Evolutionary conservation across 768 basidiomycete genomes (phyloP).

Genomic region (Nevesoporus exiguus): DNA sequence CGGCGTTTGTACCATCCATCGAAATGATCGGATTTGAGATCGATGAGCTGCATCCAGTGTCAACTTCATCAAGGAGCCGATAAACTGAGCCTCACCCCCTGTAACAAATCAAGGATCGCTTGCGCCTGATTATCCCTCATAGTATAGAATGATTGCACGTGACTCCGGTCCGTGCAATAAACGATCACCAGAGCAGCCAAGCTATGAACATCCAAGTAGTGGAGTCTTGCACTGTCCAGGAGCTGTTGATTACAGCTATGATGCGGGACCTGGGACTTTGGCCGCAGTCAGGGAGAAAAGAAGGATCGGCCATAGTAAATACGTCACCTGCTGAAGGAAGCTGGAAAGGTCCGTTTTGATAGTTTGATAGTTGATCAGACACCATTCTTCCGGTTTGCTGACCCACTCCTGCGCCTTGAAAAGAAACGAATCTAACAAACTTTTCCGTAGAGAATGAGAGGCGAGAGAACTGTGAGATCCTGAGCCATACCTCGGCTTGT

Average conservation of each 20-base stretch:
- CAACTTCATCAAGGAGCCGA: not conserved
- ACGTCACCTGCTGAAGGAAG: slow-evolving; percentile 14
- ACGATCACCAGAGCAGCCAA: slow-evolving; percentile 24
- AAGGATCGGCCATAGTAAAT: not conserved
- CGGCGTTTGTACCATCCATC: slow-evolving; percentile 27
- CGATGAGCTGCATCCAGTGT: slow-evolving; percentile 20
- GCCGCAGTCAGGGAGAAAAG: not conserved
- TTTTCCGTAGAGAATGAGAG: slow-evolving; percentile 4
- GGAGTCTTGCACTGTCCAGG: slow-evolving; percentile 8
- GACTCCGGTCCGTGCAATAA: slow-evolving; percentile 16
- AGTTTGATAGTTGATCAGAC: slow-evolving; percentile 19
- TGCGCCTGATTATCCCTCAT: slow-evolving; percentile 24
- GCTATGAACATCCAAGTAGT: slow-evolving; percentile 21
- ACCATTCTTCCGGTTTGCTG: slow-evolving; percentile 21
- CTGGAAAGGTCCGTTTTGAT: slow-evolving; percentile 13
- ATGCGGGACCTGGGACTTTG: slow-evolving; percentile 13
- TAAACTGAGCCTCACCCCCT: slow-evolving; percentile 11
- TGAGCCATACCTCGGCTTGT: slow-evolving; percentile 13
- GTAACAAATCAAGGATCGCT: slow-evolving; percentile 25
- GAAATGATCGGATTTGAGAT: slow-evolving; percentile 19
- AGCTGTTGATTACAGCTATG: slow-evolving; percentile 24
- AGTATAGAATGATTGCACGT: slow-evolving; percentile 19
- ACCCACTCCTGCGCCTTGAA: slow-evolving; percentile 18
- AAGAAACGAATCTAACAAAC: slow-evolving; percentile 17
- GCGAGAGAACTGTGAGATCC: not conserved